These are phyloP conservation scores for Capsicum chinense DNA, from an alignment of 257 asterid genomes.

Conservation along the genomic window DNA sequence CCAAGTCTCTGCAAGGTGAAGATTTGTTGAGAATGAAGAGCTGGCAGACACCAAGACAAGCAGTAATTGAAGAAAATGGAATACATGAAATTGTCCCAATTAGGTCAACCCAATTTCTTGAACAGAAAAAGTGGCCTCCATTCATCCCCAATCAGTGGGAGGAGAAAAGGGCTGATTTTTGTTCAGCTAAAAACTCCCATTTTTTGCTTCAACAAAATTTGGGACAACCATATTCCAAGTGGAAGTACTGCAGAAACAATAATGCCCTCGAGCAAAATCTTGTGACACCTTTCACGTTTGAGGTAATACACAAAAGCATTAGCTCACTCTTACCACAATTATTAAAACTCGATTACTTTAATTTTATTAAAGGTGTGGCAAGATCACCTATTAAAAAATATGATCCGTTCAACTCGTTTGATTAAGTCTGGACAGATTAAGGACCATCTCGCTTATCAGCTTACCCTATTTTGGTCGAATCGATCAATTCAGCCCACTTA, in stretches of 20 bases:
- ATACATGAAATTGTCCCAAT: slow-evolving; percentile 40
- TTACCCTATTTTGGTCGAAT: no score
- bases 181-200: slow-evolving; percentile 32
- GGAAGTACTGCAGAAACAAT: slow-evolving; percentile 34
- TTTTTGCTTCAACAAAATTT: slow-evolving; percentile 31
- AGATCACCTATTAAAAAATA: no score
- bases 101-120: slow-evolving; percentile 55
- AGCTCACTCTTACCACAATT: no score
- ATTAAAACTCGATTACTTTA: no score
- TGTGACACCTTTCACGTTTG: slow-evolving; percentile 37
- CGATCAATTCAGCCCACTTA: no score
- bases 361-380: no score
- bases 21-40: background rate
- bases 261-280: slow-evolving; percentile 27
- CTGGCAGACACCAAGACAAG: slow-evolving; percentile 31
- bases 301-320: slow-evolving; percentile 40
- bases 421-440: no score
- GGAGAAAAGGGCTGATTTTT: slow-evolving; percentile 40
- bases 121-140: slow-evolving; percentile 71
- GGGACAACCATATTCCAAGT: slow-evolving; percentile 34
- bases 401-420: no score
- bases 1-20: slow-evolving; percentile 16
- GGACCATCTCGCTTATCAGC: no score
- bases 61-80: slow-evolving; percentile 36
- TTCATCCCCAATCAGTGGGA: slow-evolving; percentile 41